Percentiles rank a stretch among this genome's conserved stretches.
Conservation (phyloP, 2,329 filamentous ascomycete genomes). For the Coniella vitis region DNA sequence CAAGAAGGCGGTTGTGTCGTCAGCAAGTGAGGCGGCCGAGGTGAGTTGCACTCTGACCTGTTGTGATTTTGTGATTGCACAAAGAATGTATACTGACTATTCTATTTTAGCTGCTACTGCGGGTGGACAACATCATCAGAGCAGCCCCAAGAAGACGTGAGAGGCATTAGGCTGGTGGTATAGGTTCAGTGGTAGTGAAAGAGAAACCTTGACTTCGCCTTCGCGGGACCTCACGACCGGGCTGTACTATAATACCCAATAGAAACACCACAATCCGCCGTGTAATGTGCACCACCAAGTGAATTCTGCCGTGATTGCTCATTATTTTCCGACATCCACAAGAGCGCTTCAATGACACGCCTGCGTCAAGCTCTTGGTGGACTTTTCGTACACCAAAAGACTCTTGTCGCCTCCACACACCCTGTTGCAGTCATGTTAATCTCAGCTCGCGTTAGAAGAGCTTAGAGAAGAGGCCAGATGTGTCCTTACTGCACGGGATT, state of each 20-base stretch:
- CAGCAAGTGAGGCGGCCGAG: constrained; percentile 93
- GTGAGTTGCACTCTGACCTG: constrained; percentile 50
- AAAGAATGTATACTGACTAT: constrained; percentile 11
- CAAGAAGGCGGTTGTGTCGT: constrained; percentile 95
- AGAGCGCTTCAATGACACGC: too few relatives aligned
- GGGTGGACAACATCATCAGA: constrained; percentile 97
- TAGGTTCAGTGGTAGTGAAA: not conserved
- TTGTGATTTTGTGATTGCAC: constrained; percentile 18
- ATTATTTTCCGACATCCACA: not conserved
- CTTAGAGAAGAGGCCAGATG: too few relatives aligned
- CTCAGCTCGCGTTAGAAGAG: too few relatives aligned
- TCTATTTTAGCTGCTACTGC: constrained; percentile 64
- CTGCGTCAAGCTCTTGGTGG: too few relatives aligned
- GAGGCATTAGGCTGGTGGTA: constrained; percentile 50
- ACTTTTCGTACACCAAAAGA: too few relatives aligned
- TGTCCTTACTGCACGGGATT: too few relatives aligned
- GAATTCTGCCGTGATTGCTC: not conserved
- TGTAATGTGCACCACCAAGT: constrained; percentile 13
- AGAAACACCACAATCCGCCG: constrained; percentile 13
- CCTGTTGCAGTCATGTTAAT: too few relatives aligned
- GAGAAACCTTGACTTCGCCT: not conserved
- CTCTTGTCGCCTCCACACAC: too few relatives aligned
- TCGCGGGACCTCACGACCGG: constrained; percentile 6
- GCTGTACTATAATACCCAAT: constrained; percentile 17
- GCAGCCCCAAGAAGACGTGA: constrained; percentile 80